Evolutionary conservation across 164 flowering plant species (phyloP).

Genomic region (Pachysandra terminalis): DNA sequence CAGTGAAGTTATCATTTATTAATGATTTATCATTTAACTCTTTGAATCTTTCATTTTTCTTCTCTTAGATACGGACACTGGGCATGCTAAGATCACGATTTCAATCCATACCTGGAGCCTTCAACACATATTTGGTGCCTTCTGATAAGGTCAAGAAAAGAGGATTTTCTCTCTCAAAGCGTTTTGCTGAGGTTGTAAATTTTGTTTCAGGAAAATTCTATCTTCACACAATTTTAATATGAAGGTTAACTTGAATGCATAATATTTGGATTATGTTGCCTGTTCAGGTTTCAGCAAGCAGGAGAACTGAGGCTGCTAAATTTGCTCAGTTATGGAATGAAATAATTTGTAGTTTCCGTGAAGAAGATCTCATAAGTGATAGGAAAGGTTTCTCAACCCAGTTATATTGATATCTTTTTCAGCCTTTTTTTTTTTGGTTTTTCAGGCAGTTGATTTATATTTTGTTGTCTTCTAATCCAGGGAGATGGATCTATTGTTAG

Average conservation of each 20-base stretch:
- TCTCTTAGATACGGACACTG: constrained; percentile 77
- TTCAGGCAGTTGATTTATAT: constrained; percentile 15
- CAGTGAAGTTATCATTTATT: background rate
- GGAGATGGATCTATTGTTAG: constrained; percentile 92
- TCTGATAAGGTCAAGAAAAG: constrained; percentile 53
- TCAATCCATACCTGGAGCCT: constrained; percentile 96
- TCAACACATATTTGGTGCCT: constrained; percentile 82
- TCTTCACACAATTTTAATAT: background rate
- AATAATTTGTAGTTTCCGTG: constrained; percentile 85
- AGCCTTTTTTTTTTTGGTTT: constrained; percentile 1
- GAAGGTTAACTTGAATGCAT: constrained; percentile 3
- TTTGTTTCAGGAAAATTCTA: background rate
- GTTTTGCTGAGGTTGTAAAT: constrained; percentile 66
- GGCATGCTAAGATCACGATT: constrained; percentile 93
- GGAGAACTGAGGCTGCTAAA: constrained; percentile 94
- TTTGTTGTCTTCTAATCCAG: constrained; percentile 39
- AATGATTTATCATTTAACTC: background rate
- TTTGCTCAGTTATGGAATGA: constrained; percentile 99
- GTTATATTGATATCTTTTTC: constrained; percentile 9
- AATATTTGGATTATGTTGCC: constrained; percentile 6
- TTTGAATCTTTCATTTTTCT: constrained; percentile 1
- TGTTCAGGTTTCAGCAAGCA: constrained; percentile 63
- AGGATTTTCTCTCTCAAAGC: constrained; percentile 72
- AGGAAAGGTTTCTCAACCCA: constrained; percentile 48
- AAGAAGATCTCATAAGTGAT: constrained; percentile 94